A percentile compares a stretch with the other conserved stretches of the same genome.
Evolutionary conservation across 768 basidiomycete species (phyloP).

Genomic region (Leccinum boreale): DNA sequence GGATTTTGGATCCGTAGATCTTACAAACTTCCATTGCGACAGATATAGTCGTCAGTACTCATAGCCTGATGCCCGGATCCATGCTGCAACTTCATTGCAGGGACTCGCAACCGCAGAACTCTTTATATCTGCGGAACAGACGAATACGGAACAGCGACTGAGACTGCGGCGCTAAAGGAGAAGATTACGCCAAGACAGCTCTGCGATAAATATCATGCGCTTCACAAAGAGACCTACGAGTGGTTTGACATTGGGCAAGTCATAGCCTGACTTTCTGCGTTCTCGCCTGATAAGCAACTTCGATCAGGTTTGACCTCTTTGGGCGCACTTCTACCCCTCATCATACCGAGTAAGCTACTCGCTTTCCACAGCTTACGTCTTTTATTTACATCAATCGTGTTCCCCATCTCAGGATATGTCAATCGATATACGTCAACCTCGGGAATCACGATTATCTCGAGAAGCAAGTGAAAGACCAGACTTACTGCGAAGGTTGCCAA

Average conservation of each 20-base stretch:
- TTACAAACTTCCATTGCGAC: conserved; percentile 1
- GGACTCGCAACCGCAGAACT: conserved; percentile 82
- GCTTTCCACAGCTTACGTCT: neutral
- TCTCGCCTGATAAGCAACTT: neutral
- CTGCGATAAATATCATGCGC: conserved; percentile 85
- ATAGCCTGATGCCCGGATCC: neutral
- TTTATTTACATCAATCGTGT: neutral
- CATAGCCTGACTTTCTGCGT: neutral
- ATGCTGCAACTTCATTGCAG: conserved; percentile 13
- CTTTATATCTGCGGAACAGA: conserved; percentile 98
- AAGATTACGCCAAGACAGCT: conserved; percentile 73
- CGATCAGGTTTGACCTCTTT: conserved; percentile 84
- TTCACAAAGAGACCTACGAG: conserved; percentile 91
- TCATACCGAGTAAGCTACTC: conserved; percentile 73
- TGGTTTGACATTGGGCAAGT: conserved; percentile 95
- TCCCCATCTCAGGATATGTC: conserved; percentile 63
- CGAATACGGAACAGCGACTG: conserved; percentile 99
- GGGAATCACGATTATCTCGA: conserved; percentile 73
- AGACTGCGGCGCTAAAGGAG: conserved; percentile 94
- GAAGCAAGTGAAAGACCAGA: conserved; percentile 86
- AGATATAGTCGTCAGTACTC: conserved; percentile 59
- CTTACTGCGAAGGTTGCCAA: conserved; percentile 89
- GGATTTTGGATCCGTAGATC: neutral
- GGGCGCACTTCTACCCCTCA: conserved; percentile 88
- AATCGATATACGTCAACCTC: conserved; percentile 84